phyloP scores from a whole-genome alignment of 2,329 filamentous ascomycete genomes.

The Metarhizium album region DNA sequence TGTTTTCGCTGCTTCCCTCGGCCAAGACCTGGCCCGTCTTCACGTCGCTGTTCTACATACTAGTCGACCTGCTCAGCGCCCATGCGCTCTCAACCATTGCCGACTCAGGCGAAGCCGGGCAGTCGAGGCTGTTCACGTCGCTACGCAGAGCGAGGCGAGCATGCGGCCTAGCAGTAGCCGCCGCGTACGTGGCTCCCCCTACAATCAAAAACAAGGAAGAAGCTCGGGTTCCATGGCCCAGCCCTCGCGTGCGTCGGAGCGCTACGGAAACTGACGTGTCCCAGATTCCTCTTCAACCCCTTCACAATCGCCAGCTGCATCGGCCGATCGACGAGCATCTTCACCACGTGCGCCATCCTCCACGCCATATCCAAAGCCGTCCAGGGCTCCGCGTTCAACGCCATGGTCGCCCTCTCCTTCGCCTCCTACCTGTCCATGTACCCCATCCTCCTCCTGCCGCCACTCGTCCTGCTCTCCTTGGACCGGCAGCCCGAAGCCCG shows the following conservation, averaged over 20 bases:
- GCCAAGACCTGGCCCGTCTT: conserved; percentile 55
- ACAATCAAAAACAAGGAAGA: too few species aligned
- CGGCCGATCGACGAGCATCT: conserved; percentile 76
- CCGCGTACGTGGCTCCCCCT: conserved; percentile 49
- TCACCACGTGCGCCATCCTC: conserved; percentile 81
- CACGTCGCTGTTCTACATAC: conserved; percentile 70
- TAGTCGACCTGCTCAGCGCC: conserved; percentile 73
- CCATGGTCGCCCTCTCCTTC: conserved; percentile 76
- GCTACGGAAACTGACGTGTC: neutral
- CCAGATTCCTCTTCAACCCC: conserved; percentile 84
- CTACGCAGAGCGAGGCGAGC: conserved; percentile 64
- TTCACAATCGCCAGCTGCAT: conserved; percentile 88
- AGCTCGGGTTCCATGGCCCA: too few species aligned
- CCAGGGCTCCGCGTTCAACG: conserved; percentile 58
- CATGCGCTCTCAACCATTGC: conserved; percentile 70
- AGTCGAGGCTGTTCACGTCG: conserved; percentile 68
- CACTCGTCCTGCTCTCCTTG: conserved; percentile 69
- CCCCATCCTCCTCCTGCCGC: conserved; percentile 74
- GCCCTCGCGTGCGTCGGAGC: too few species aligned
- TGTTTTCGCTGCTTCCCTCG: conserved; percentile 81
- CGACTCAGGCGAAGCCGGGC: conserved; percentile 64
- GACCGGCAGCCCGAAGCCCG: conserved; percentile 43
- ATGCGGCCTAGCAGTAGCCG: conserved; percentile 64
- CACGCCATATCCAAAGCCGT: conserved; percentile 75
- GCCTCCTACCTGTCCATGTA: conserved; percentile 90